Evolutionary conservation across 768 basidiomycete genomes (phyloP).

Genomic region (Sistotremastrum niveocremeum): DNA sequence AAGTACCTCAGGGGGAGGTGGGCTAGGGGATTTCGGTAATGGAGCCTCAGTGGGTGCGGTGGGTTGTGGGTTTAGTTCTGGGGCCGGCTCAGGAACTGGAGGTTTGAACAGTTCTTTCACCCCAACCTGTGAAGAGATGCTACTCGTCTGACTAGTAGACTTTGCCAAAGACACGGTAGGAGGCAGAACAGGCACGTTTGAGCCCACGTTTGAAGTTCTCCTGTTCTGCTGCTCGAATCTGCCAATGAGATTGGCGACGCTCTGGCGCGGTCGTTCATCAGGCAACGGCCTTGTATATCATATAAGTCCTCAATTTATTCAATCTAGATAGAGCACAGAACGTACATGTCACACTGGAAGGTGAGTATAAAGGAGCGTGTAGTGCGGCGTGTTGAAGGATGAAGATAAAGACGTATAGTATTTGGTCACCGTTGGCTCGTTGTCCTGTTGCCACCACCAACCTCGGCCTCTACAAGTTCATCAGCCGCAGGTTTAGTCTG

Average conservation of each 20-base stretch:
- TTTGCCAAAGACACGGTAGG: constrained; percentile 35
- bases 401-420: too few species aligned
- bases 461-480: too few species aligned
- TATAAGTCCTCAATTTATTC: not conserved
- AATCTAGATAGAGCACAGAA: not conserved
- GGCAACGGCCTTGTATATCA: constrained; percentile 52
- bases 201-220: constrained; percentile 16
- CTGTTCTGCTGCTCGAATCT: constrained; percentile 76
- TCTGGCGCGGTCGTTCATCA: constrained; percentile 77
- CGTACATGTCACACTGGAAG: not conserved
- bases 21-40: too few species aligned
- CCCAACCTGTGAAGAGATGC: constrained; percentile 55
- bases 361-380: too few species aligned
- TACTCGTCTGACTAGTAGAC: constrained; percentile 46
- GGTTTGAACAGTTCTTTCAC: constrained; percentile 31
- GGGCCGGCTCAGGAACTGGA: constrained; percentile 14
- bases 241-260: constrained; percentile 84
- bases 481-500: too few species aligned
- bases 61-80: constrained; percentile 19
- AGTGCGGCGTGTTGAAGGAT: too few species aligned
- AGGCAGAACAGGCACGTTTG: constrained; percentile 18
- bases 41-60: not conserved
- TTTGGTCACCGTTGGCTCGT: too few species aligned
- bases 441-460: too few species aligned
- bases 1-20: too few species aligned